Base-by-base conservation (phyloP, 495 filamentous ascomycete genomes). In the Pseudomonodictys pantanalensis region DNA sequence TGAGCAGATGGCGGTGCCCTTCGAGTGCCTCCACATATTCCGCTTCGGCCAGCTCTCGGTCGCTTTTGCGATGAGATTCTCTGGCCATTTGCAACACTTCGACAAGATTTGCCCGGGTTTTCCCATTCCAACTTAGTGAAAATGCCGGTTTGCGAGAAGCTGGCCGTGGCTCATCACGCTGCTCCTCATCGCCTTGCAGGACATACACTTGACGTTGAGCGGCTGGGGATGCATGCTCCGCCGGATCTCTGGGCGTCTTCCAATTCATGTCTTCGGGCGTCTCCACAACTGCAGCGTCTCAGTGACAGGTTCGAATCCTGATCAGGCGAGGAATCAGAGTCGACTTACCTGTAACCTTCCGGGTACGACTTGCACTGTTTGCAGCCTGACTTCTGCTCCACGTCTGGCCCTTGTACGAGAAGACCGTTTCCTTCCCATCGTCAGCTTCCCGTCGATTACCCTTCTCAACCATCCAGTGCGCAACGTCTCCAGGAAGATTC, bases 381-480 rank as follows among this genome's bases (percentile, higher is more conserved):
- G 7, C 8, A 35, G 32, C 32, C 32, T 35, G 32, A 7, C 15
- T 15, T 35, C 7, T 35, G 7, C 8, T 35, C 32, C 32, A 35
- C 32, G 7, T 7, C 15, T 15, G 32, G 15, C 32, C 22, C 23
- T 49, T 49, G 22, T 22, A 51, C 9, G 23, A 18, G 22, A 51
- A 51, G 6, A 33, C 28, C 9, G 48, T 51, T 11, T 51, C 48
- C 33, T 51, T 51, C 18, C 26, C 5, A 29, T n/a, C 26, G 11
- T 18, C n/a, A 9, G 6, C 28, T 51, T 33, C 5, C 33, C 48
- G 23, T 12, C 33, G 24, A 20, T 33, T 51, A 18, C 24, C 48
- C 28, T 51, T 51, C 7, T 51, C 26, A 15, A 51, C 23, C 15
- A 51, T 51, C 26, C 29, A 51, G 4, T 51, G 48, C 15, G 48